phyloP scores from a whole-genome alignment of 1,284 basidiomycete genomes.

The Rhodotorula sp. region DNA sequence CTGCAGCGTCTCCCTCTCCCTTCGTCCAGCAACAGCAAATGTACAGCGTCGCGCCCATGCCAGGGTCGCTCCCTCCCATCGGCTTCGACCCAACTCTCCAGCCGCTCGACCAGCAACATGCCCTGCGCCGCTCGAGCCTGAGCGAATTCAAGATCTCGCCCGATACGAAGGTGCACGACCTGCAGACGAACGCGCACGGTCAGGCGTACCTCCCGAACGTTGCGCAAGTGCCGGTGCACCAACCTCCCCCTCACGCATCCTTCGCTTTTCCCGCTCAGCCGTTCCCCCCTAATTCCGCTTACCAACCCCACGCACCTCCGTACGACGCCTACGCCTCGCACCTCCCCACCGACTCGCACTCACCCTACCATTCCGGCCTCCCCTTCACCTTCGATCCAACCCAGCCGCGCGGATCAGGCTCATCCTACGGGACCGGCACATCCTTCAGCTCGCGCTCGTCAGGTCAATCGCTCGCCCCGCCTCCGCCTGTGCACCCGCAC shows the following conservation, averaged over 20 bases:
- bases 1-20: too few relatives aligned
- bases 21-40: neutral
- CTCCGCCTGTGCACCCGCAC: neutral
- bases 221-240: neutral
- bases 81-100: neutral
- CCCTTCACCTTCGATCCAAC: neutral
- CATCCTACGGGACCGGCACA: neutral
- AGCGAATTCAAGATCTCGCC: constrained; percentile 6
- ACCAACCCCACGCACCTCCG: neutral
- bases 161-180: neutral
- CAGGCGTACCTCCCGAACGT: too few relatives aligned
- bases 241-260: neutral
- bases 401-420: neutral
- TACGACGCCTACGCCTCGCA: neutral
- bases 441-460: neutral
- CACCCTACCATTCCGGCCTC: neutral
- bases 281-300: neutral
- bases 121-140: neutral
- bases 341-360: neutral
- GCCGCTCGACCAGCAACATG: neutral
- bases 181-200: neutral
- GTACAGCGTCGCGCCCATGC: neutral
- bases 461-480: neutral
- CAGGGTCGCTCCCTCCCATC: neutral
- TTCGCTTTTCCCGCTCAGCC: neutral